Conservation (phyloP, 345 rosid species). For the Sonneratia caseolaris region DNA sequence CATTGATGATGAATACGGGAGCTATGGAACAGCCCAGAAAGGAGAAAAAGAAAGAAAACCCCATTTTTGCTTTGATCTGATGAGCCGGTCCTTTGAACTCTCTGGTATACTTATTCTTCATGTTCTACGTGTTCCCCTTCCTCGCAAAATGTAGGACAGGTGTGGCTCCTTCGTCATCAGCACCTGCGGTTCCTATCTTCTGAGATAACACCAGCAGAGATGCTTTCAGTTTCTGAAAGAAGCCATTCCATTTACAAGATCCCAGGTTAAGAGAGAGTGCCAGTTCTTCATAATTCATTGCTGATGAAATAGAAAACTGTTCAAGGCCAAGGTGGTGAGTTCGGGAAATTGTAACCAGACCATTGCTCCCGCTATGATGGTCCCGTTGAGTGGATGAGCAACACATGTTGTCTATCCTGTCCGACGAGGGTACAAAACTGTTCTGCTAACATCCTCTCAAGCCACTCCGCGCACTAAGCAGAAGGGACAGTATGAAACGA, state of each 20-base stretch:
- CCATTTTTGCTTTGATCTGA: no score
- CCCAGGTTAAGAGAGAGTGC: no score
- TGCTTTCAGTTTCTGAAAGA: conserved; percentile 59
- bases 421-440: conserved; percentile 58
- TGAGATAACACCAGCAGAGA: conserved; percentile 54
- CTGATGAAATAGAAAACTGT: no score
- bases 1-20: not conserved
- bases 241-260: conserved; percentile 3
- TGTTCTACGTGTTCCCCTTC: no score
- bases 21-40: no score
- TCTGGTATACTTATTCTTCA: no score
- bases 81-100: no score
- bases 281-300: no score
- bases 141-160: no score
- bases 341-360: conserved; percentile 7
- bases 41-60: no score
- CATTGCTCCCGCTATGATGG: conserved; percentile 39
- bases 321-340: no score
- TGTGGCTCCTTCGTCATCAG: not conserved
- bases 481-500: not conserved
- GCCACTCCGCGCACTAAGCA: not conserved
- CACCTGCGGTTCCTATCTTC: conserved; percentile 17
- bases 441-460: conserved; percentile 30
- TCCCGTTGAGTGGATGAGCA: conserved; percentile 60
- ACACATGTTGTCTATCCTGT: conserved; percentile 60